Conservation (phyloP, 768 basidiomycete genomes). For the Mycena latifolia region DNA sequence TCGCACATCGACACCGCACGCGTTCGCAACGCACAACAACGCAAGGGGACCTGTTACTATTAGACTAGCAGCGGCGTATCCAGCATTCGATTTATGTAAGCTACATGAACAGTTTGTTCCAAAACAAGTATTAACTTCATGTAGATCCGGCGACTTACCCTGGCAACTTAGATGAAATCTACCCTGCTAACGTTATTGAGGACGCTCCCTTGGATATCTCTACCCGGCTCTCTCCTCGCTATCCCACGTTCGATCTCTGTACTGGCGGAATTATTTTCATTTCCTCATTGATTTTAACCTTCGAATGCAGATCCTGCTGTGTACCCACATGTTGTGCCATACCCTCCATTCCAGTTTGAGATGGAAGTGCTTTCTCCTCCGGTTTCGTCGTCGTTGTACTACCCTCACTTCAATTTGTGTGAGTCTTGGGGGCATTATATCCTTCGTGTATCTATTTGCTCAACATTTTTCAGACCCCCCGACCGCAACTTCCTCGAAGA, state of each 20-base stretch:
- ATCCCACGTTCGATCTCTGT: constrained; percentile 52
- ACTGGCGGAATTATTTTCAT: constrained; percentile 29
- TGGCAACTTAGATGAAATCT: constrained; percentile 19
- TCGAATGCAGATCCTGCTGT: constrained; percentile 32
- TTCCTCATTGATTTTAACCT: constrained; percentile 26
- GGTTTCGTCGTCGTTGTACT: constrained; percentile 14
- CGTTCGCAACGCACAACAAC: neutral
- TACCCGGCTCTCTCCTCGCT: constrained; percentile 35
- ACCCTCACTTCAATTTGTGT: constrained; percentile 43
- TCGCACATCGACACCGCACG: neutral
- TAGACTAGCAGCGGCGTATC: constrained; percentile 37
- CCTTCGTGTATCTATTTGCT: too few relatives aligned
- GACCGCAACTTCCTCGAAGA: constrained; percentile 9
- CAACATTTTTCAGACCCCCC: neutral
- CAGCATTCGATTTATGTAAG: constrained; percentile 43
- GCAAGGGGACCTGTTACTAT: constrained; percentile 16
- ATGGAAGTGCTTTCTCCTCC: constrained; percentile 16
- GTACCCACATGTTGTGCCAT: constrained; percentile 41
- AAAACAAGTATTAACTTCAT: neutral
- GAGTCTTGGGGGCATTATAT: neutral
- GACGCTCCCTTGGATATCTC: constrained; percentile 11
- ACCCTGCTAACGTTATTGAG: constrained; percentile 2
- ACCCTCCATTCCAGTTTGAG: constrained; percentile 21
- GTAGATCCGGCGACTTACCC: constrained; percentile 32
- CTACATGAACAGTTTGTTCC: neutral